Percentiles rank a stretch among this genome's conserved stretches.
Conservation (phyloP, 805 yeast species). For the Lachancea kluyveri region DNA sequence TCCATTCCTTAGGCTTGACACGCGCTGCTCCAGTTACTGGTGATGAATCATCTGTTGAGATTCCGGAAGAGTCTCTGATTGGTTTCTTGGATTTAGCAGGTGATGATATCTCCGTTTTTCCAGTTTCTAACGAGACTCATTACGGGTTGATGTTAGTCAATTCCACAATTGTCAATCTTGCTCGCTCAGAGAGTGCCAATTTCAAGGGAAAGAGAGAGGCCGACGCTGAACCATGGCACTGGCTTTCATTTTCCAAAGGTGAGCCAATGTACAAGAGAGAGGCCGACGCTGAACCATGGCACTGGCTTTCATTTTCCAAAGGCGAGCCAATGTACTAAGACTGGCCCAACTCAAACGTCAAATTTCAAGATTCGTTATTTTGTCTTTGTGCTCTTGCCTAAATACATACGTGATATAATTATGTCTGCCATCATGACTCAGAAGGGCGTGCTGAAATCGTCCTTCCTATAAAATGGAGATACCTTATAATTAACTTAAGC, state of each 20-base stretch:
- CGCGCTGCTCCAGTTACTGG: slow-evolving; percentile 21
- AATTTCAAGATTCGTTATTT: too few species aligned
- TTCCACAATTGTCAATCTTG: slow-evolving; percentile 25
- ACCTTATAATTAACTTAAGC: too few species aligned
- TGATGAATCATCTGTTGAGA: slow-evolving; percentile 7
- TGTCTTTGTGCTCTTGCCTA: too few species aligned
- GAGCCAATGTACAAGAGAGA: slow-evolving; percentile 29
- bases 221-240: slow-evolving; percentile 25
- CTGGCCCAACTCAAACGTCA: too few species aligned
- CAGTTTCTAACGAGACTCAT: slow-evolving; percentile 24
- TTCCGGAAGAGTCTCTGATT: slow-evolving; percentile 29
- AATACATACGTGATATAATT: too few species aligned
- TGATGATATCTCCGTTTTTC: slow-evolving; percentile 24
- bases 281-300: slow-evolving; percentile 25
- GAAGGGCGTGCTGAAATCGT: too few species aligned
- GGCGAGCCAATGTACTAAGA: slow-evolving; percentile 23
- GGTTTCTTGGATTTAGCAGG: slow-evolving; percentile 26
- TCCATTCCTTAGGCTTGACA: slow-evolving; percentile 2
- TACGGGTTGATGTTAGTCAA: slow-evolving; percentile 28
- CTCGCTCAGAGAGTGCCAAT: slow-evolving; percentile 24
- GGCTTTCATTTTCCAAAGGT: slow-evolving; percentile 21
- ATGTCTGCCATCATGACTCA: too few species aligned
- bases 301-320: slow-evolving; percentile 20
- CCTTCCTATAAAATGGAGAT: too few species aligned
- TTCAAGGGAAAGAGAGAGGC: slow-evolving; percentile 19